Evolutionary conservation across 129 eudicot genomes (phyloP).

Genomic region (Scalesia atractyloides): DNA sequence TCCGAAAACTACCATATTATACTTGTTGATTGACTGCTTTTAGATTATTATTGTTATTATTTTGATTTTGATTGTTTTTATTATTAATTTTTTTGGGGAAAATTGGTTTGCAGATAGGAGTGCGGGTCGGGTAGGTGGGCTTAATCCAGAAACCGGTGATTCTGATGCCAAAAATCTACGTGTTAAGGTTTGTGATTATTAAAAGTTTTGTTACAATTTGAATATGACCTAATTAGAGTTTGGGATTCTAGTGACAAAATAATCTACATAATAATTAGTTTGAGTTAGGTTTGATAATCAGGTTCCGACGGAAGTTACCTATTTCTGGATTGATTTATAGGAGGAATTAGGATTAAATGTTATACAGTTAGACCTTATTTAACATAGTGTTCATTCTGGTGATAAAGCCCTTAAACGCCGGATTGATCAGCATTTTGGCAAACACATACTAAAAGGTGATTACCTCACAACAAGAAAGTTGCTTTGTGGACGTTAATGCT

Average conservation of each 20-base stretch:
- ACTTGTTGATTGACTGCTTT: conserved; percentile 9
- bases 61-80: background rate
- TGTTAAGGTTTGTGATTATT: conserved; percentile 53
- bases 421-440: too few relatives aligned
- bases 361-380: background rate
- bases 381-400: background rate
- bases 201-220: background rate
- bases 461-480: too few relatives aligned
- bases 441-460: too few relatives aligned
- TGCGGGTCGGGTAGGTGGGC: conserved; percentile 60
- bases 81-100: conserved; percentile 8
- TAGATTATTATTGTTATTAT: background rate
- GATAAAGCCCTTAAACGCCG: too few relatives aligned
- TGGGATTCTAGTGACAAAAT: background rate
- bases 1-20: background rate
- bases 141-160: conserved; percentile 51
- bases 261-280: background rate
- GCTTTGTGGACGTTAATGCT: too few relatives aligned
- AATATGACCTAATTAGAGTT: background rate
- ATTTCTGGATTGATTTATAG: background rate
- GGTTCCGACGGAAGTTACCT: background rate
- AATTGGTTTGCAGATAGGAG: conserved; percentile 53
- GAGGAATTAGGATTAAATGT: conserved; percentile 14
- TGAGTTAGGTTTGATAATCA: background rate
- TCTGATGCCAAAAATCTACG: conserved; percentile 74